These are phyloP conservation scores for Penicillium lividum DNA, from an alignment of 495 filamentous ascomycete species.

Conservation along the genomic window DNA sequence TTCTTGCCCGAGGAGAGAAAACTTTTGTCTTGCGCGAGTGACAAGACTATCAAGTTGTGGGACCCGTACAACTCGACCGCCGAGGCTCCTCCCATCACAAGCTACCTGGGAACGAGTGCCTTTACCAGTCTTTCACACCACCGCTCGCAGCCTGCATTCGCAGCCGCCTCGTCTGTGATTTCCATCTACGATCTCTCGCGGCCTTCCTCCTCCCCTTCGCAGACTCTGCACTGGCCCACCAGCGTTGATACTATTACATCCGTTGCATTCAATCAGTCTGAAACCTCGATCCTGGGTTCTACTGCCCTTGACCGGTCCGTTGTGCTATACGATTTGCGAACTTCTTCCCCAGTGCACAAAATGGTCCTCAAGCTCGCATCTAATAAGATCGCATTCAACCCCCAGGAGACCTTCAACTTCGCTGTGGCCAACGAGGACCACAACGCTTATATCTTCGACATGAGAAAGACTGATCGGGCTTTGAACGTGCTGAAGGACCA, in stretches of 20 bases:
- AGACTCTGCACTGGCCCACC: constrained; percentile 84
- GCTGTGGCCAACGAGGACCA: constrained; percentile 80
- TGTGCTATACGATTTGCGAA: constrained; percentile 87
- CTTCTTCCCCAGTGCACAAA: constrained; percentile 77
- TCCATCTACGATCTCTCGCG: constrained; percentile 85
- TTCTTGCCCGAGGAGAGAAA: constrained; percentile 83
- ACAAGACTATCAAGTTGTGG: constrained; percentile 85
- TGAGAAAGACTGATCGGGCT: constrained; percentile 79
- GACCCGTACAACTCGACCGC: constrained; percentile 77
- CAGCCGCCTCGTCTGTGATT: constrained; percentile 75
- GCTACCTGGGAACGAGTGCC: constrained; percentile 76
- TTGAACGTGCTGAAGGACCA: constrained; percentile 95
- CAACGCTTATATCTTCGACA: constrained; percentile 82
- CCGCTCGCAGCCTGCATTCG: constrained; percentile 69
- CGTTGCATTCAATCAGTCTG: constrained; percentile 87
- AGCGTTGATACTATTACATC: constrained; percentile 88
- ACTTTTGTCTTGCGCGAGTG: constrained; percentile 85
- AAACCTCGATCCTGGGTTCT: constrained; percentile 86
- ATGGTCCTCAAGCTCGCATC: constrained; percentile 75
- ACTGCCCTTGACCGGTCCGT: constrained; percentile 81
- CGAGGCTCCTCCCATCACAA: constrained; percentile 66
- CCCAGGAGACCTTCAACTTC: constrained; percentile 93
- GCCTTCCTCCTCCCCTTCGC: constrained; percentile 68
- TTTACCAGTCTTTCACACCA: constrained; percentile 89
- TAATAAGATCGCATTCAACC: constrained; percentile 91